Percentiles rank a stretch among this genome's conserved stretches.
Evolutionary conservation across 441 rosid genomes (phyloP).

Genomic region (Erodium chrysanthum): DNA sequence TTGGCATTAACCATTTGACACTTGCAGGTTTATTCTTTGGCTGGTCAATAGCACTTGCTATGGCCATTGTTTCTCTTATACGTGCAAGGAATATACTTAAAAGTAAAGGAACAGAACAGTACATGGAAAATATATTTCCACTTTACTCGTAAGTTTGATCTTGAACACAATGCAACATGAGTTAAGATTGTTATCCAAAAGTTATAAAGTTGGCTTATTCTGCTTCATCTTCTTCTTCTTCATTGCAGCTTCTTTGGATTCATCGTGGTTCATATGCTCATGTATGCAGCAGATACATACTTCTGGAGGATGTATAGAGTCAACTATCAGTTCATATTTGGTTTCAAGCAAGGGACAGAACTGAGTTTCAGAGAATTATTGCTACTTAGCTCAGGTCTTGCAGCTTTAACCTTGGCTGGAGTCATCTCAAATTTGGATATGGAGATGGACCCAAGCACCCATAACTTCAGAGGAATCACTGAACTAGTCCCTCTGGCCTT

Average conservation of each 20-base stretch:
- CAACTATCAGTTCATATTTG: conserved; percentile 65
- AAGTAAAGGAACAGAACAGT: conserved; percentile 34
- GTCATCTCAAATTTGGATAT: conserved; percentile 62
- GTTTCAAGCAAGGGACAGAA: conserved; percentile 61
- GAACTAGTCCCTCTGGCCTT: conserved; percentile 62
- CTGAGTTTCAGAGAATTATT: conserved; percentile 55
- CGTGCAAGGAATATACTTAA: conserved; percentile 43
- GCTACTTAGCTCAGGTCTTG: conserved; percentile 43
- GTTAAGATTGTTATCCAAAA: neutral
- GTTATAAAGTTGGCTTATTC: neutral
- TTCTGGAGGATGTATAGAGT: conserved; percentile 56
- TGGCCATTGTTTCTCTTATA: conserved; percentile 37
- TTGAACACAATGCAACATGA: neutral
- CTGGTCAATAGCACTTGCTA: conserved; percentile 47
- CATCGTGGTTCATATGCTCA: conserved; percentile 54
- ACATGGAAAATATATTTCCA: conserved; percentile 75
- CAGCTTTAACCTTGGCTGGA: conserved; percentile 47
- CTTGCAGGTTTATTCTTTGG: conserved; percentile 59
- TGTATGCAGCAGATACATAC: conserved; percentile 48
- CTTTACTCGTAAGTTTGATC: conserved; percentile 47
- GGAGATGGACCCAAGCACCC: conserved; percentile 70
- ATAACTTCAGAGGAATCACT: conserved; percentile 39
- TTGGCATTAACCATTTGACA: neutral
- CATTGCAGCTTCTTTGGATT: conserved; percentile 53
- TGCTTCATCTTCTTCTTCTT: neutral